Evolutionary conservation across 1,284 basidiomycete species (phyloP), one percentile per base, ranked within the genome.

Genomic region (Sporisorium exsertum): DNA sequence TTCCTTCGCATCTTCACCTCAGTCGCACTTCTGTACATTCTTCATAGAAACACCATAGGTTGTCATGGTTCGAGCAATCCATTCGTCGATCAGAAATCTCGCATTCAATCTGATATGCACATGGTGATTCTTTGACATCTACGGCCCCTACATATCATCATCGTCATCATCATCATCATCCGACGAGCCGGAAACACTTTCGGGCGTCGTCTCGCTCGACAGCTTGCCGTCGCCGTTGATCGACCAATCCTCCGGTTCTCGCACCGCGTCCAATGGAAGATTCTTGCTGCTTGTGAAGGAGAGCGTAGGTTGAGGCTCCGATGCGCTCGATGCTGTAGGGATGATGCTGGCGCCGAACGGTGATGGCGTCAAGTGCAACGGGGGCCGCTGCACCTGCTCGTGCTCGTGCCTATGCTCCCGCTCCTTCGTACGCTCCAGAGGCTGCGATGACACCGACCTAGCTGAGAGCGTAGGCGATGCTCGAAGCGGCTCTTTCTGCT

Each of bases 241-340:
- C n/a, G 42, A 13, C 37, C 10, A 20, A 6, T 53, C 58, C 26
- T 37, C 22, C 15, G 13, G n/a, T 18, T 52, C 52, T 49, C 32
- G 12, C 26, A 29, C 52, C n/a, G 47, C 35, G 8, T 37, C 35
- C 13, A 15, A 15, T 12, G 37, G 32, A 13, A 35, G 6, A 3
- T 24, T 47, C 33, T 27, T 52, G 45, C 43, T 54, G 43, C 60
- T 63, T 12, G 27, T 26, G 46, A 60, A 60, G 0, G 49, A 52
- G 15, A 52, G 50, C 49, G 58, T 15, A n/a, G 33, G 26, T 18
- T 3, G 22, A 20, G 47, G 15, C 18, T 58, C 46, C 15, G 43
- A 22, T 22, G 45, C n/a, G 20, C 46, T 40, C 18, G 46, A 58
- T 5, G 45, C 18, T 18, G 27, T 32, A 2, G 24, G 20, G 8